Evolutionary conservation across 2,329 filamentous ascomycete species (phyloP), one percentile per base, ranked within the genome.

Genomic region (Amphichorda felina): DNA sequence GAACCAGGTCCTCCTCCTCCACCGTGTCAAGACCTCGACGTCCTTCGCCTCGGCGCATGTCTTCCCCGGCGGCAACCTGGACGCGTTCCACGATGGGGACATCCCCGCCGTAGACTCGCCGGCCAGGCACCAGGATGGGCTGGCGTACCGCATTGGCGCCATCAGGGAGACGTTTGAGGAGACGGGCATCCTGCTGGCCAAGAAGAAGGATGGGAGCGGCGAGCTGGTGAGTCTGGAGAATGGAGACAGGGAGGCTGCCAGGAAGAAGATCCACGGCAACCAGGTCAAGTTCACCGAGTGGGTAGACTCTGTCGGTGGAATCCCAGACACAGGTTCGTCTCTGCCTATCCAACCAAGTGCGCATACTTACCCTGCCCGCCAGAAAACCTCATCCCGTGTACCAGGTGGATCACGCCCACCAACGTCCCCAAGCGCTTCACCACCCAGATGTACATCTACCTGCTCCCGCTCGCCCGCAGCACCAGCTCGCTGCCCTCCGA

Each of bases 391-490:
- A 63, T 84, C 7, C 86, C 88, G 0, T 95, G 94, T 51, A 94
- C 88, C 0, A 75, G 85, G 36, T 96, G 91, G 91, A 70, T 96
- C 38, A 96, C 91, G 3, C 89, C 89, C 0, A 57, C 65, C 1
- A 75, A 72, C 41, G 63, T 80, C 2, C 72, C 77, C 0, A 85
- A 79, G 47, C 73, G 91, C 31, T 98, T 93, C 60, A 85, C 83
- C 0, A 95, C 89, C 1, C 88, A 95, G 53, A 96, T 96, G 89
- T 98, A 96, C 59, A 56, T 96, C 9, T 94, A 94, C 58, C 79
- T 93, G 56, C 68, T 95, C 3, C 87, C 87, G 0, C 59, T 55
- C 2, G 47, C 48, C 35, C 44, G 42, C 11, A 36, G 79, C 9
- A 55, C 59, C n/a, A 40, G 58, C n/a, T 41, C 42, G 6, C 40